Evolutionary conservation across 2,329 filamentous ascomycete species (phyloP).

Genomic region (Ophiostoma perfectum): DNA sequence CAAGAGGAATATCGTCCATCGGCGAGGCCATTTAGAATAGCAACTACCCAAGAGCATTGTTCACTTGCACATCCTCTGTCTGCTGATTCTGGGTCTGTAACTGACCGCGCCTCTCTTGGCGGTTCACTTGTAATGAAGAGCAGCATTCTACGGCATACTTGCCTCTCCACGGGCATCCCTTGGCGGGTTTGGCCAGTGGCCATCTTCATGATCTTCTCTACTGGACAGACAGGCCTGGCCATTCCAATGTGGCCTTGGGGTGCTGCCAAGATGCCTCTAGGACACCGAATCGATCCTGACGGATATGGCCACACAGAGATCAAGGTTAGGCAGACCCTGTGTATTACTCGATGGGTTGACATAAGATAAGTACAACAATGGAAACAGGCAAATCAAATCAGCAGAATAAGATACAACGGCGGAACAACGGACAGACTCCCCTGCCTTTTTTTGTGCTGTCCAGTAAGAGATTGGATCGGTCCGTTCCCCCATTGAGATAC

Average conservation of each 20-base stretch:
- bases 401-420: not conserved
- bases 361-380: not conserved
- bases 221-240: no score
- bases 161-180: not conserved
- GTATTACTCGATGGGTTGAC: conserved; percentile 4
- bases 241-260: no score
- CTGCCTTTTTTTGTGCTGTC: not conserved
- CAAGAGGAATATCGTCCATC: not conserved
- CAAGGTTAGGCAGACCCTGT: no score
- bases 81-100: no score
- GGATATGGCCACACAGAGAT: no score
- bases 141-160: not conserved
- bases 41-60: no score
- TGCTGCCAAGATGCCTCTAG: no score
- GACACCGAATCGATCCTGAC: not conserved
- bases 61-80: no score
- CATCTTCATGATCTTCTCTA: not conserved
- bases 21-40: not conserved
- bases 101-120: conserved; percentile 2
- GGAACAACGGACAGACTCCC: not conserved
- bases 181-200: not conserved
- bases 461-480: conserved; percentile 10
- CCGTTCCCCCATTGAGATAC: conserved; percentile 17
- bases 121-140: conserved; percentile 6
- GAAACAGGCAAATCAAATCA: not conserved